A percentile compares a stretch with the other conserved stretches of the same genome.
These are phyloP conservation scores for Teunomyces barrocoloradensis DNA, from an alignment of 805 yeast genomes.

Conservation along the genomic window DNA sequence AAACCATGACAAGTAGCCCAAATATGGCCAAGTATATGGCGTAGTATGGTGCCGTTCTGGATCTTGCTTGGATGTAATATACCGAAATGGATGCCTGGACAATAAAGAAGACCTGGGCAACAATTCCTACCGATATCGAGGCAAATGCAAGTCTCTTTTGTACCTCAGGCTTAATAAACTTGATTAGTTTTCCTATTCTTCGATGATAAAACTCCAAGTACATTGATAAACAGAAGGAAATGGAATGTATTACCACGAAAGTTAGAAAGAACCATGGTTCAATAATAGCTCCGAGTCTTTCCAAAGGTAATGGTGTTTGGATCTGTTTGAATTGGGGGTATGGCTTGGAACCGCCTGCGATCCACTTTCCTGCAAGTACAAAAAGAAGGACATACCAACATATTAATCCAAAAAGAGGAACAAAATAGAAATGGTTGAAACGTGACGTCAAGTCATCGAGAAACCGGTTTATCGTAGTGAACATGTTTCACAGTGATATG, in stretches of 20 bases:
- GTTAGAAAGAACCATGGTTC: conserved; percentile 21
- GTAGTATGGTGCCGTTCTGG: neutral
- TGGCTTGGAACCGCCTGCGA: conserved; percentile 16
- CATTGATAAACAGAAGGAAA: conserved; percentile 21
- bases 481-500: conserved; percentile 2
- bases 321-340: conserved; percentile 22
- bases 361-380: conserved; percentile 20
- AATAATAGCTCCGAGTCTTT: conserved; percentile 23
- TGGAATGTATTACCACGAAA: conserved; percentile 20
- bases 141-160: conserved; percentile 24
- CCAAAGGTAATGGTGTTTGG: conserved; percentile 22
- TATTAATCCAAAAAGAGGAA: conserved; percentile 24
- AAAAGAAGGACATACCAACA: conserved; percentile 24
- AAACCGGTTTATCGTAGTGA: conserved; percentile 6
- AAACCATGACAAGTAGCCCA: conserved; percentile 23
- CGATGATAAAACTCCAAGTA: conserved; percentile 27
- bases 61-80: neutral
- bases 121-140: conserved; percentile 19
- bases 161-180: conserved; percentile 22
- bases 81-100: neutral
- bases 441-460: conserved; percentile 16
- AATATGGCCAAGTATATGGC: conserved; percentile 7
- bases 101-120: conserved; percentile 1
- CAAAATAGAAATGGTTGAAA: conserved; percentile 24
- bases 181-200: conserved; percentile 27